Conservation (phyloP, 805 yeast genomes). For the Candida anglica region DNA sequence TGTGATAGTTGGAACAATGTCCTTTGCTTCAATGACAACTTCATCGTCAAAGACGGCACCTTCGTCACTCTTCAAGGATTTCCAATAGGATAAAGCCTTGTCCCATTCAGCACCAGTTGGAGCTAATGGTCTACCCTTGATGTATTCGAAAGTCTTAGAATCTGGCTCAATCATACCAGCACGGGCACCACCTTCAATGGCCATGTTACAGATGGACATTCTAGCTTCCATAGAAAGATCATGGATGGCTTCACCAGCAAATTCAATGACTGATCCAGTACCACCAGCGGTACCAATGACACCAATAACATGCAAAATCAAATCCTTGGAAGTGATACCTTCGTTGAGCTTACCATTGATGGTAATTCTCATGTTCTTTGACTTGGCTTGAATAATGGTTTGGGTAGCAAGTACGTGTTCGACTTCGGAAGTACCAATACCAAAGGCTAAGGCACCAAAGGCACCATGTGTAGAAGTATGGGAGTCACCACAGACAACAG, state of each 20-base stretch:
- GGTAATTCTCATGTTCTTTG: slow-evolving; percentile 90
- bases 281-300: slow-evolving; percentile 99
- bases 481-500: slow-evolving; percentile 98
- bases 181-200: slow-evolving; percentile 98
- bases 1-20: slow-evolving; percentile 92
- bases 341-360: slow-evolving; percentile 80
- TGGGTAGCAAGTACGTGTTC: slow-evolving; percentile 99
- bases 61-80: slow-evolving; percentile 78
- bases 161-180: slow-evolving; percentile 99
- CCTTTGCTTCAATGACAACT: slow-evolving; percentile 74
- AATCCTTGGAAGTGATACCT: slow-evolving; percentile 95
- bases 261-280: slow-evolving; percentile 95
- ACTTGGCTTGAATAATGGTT: slow-evolving; percentile 89
- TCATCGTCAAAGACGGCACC: slow-evolving; percentile 89
- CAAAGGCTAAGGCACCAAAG: slow-evolving; percentile 94
- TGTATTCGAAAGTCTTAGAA: slow-evolving; percentile 78
- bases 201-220: slow-evolving; percentile 99
- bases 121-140: slow-evolving; percentile 91
- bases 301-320: slow-evolving; percentile 91
- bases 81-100: slow-evolving; percentile 90
- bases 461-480: slow-evolving; percentile 99
- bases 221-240: slow-evolving; percentile 93
- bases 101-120: slow-evolving; percentile 95
- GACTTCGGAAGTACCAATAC: slow-evolving; percentile 98
- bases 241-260: slow-evolving; percentile 93